Evolutionary conservation across 805 yeast genomes (phyloP), one percentile per base, ranked within the genome.

Genomic region (Candida xiaguanensis): DNA sequence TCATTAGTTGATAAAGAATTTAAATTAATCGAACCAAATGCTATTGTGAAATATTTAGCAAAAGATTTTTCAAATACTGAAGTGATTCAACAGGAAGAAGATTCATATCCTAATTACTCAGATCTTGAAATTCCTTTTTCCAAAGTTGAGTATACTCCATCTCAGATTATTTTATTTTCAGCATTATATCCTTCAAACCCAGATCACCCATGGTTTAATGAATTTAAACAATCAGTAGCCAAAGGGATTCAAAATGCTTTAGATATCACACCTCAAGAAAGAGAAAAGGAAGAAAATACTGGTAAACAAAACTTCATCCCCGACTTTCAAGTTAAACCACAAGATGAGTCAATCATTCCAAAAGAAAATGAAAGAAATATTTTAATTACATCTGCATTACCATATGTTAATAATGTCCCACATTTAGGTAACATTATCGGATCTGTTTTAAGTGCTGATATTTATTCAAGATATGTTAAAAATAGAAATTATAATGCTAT

Each of bases 341-440:
- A 53, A 29, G 54, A 31, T 8, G 61, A 50, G n/a, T 47, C 54
- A 36, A 60, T 65, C 36, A 35, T 52, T 37, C 99, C 98, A 42
- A 77, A 77, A 50, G 69, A 74, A 17, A 76, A 75, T 41, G 85
- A 85, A 65, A 77, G 84, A 56, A 93, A 93, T 64, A 77, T 91
- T 41, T 69, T 93, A 51, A 82, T 93, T 56, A 91, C 98, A 1
- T 90, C 98, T 18, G 98, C 99, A 24, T 76, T 93, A 54, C 99
- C 99, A 8, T 93, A 93, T 53, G 99, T 93, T 40, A 93, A 93
- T 68, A 93, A 93, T 58, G 99, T 93, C 38, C 99, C 99, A 32
- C 99, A 93, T 66, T 74, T 93, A 60, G 99, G 99, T 55, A 93
- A 93, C 68, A 89, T 93, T 50, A 80, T 93, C 41, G 99, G 99